phyloP scores from a whole-genome alignment of 805 yeast species.

The Scheffersomyces stipitis region DNA sequence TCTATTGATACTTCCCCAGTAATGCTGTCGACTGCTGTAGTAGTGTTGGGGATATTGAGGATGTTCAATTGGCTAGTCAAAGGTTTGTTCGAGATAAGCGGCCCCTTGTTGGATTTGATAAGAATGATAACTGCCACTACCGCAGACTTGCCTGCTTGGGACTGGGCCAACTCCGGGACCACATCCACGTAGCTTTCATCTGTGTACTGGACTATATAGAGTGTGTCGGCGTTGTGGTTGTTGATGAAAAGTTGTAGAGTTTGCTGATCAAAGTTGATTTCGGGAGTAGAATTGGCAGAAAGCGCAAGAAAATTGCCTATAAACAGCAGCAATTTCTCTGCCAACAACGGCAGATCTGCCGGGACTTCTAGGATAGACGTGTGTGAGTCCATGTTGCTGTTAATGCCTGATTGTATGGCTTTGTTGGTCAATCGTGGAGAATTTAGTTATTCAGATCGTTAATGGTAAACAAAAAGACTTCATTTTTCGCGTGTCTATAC shows the following conservation, averaged over 20 bases:
- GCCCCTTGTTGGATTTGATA: conserved; percentile 45
- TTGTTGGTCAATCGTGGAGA: no score
- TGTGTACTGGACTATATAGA: conserved; percentile 14
- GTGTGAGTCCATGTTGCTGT: no score
- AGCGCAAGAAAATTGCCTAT: conserved; percentile 8
- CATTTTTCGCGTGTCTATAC: no score
- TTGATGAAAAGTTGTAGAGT: conserved; percentile 16
- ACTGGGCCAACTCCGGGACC: conserved; percentile 4
- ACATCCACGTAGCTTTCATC: no score
- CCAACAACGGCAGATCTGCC: conserved; percentile 4
- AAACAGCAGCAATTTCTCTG: conserved; percentile 9
- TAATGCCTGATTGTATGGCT: no score
- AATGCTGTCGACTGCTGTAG: conserved; percentile 6
- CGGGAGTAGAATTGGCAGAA: conserved; percentile 3
- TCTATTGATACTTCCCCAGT: no score
- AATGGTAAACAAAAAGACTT: no score
- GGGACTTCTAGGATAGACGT: no score
- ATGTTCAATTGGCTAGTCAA: conserved; percentile 35
- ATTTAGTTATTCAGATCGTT: no score
- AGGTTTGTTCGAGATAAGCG: conserved; percentile 15
- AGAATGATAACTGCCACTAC: conserved; percentile 31
- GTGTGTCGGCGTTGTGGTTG: conserved; percentile 19
- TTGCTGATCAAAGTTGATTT: conserved; percentile 3
- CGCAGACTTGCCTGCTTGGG: conserved; percentile 8
- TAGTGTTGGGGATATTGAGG: conserved; percentile 29